Conservation (phyloP, 495 filamentous ascomycete genomes). For the Annulohypoxylon nitens region DNA sequence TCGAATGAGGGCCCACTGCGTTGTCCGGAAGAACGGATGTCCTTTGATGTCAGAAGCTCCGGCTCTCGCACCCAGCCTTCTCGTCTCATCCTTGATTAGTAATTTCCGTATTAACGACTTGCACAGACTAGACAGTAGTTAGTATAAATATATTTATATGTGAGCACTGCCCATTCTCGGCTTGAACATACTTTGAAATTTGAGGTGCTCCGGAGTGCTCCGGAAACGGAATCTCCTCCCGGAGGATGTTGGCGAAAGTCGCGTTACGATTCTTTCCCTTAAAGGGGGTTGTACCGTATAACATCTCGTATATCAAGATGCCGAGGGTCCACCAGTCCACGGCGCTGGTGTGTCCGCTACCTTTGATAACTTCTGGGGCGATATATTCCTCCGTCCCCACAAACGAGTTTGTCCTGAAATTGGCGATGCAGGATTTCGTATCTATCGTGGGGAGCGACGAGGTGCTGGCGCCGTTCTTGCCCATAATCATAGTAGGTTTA, state of each 20-base stretch:
- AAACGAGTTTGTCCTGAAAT: conserved; percentile 98
- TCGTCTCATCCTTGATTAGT: conserved; percentile 97
- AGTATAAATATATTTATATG: conserved; percentile 24
- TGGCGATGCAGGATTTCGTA: conserved; percentile 97
- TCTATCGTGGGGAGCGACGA: conserved; percentile 93
- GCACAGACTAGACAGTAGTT: conserved; percentile 74
- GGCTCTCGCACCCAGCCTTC: conserved; percentile 92
- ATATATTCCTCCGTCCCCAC: conserved; percentile 99
- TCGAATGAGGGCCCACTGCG: conserved; percentile 95
- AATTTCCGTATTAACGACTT: conserved; percentile 97
- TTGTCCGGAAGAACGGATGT: conserved; percentile 95
- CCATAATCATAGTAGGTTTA: conserved; percentile 96
- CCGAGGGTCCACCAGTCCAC: conserved; percentile 99
- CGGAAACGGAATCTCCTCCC: conserved; percentile 94
- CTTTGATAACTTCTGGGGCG: conserved; percentile 98
- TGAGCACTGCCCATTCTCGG: not conserved
- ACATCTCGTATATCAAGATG: conserved; percentile 97
- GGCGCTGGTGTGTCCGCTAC: conserved; percentile 96
- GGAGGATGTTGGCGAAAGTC: conserved; percentile 96
- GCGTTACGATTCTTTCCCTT: conserved; percentile 99
- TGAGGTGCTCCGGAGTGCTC: conserved; percentile 86
- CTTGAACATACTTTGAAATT: conserved; percentile 83
- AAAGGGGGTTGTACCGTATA: conserved; percentile 98
- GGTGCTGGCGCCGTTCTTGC: conserved; percentile 81
- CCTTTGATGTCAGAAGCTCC: conserved; percentile 97